A percentile compares a stretch with the other conserved stretches of the same genome.
Conservation (phyloP, 2,329 filamentous ascomycete genomes). For the Diaporthe citriasiana region DNA sequence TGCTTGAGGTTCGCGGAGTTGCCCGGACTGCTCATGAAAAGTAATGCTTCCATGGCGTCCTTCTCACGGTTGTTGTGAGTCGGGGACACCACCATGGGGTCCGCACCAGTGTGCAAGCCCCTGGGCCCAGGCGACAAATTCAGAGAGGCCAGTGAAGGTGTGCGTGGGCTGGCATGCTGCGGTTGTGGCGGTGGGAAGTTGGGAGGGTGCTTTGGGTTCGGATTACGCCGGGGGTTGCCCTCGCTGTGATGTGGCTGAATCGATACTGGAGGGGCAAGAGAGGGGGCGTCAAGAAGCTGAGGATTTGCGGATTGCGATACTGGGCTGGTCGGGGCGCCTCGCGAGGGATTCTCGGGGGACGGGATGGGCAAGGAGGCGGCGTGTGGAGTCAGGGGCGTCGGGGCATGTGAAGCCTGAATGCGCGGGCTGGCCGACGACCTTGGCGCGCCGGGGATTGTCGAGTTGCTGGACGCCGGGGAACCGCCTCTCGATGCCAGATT, state of each 20-base stretch:
- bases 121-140: slow-evolving; percentile 54
- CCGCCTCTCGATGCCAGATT: slow-evolving; percentile 77
- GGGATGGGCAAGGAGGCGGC: slow-evolving; percentile 45
- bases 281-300: slow-evolving; percentile 41
- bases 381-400: slow-evolving; percentile 51
- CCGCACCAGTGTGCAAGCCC: slow-evolving; percentile 55
- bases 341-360: slow-evolving; percentile 15
- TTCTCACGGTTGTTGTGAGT: slow-evolving; percentile 81
- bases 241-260: slow-evolving; percentile 65
- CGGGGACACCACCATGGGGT: slow-evolving; percentile 75
- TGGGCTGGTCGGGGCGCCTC: slow-evolving; percentile 54
- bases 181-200: slow-evolving; percentile 62
- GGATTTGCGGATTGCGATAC: slow-evolving; percentile 34
- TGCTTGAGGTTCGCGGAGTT: slow-evolving; percentile 75
- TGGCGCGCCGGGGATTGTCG: slow-evolving; percentile 66
- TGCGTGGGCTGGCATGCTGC: slow-evolving; percentile 56
- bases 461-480: slow-evolving; percentile 73
- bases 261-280: slow-evolving; percentile 67
- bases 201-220: slow-evolving; percentile 64
- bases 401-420: slow-evolving; percentile 46
- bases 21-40: slow-evolving; percentile 86
- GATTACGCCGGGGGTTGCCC: slow-evolving; percentile 63
- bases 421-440: slow-evolving; percentile 70
- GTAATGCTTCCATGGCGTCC: slow-evolving; percentile 83
- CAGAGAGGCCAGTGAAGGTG: slow-evolving; percentile 56